These are phyloP conservation scores for Torulaspora maleeae DNA, from an alignment of 805 yeast species.

Conservation along the genomic window DNA sequence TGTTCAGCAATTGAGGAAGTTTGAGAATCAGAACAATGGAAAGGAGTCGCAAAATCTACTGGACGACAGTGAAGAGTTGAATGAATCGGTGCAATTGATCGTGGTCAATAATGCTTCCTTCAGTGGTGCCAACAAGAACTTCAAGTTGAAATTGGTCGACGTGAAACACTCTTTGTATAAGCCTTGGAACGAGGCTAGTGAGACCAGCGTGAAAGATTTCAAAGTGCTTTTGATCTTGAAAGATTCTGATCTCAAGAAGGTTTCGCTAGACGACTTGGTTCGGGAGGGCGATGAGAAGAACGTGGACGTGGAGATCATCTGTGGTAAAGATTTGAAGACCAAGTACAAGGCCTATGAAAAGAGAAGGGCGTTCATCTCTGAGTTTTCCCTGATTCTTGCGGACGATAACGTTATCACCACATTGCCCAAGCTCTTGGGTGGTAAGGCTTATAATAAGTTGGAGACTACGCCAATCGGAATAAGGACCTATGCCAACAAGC, in stretches of 20 bases:
- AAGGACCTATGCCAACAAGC: conserved; percentile 37
- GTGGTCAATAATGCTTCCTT: conserved; percentile 63
- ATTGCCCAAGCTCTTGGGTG: conserved; percentile 82
- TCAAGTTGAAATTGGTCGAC: conserved; percentile 50
- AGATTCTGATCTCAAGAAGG: conserved; percentile 38
- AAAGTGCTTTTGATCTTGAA: conserved; percentile 38
- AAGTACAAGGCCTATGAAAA: conserved; percentile 86
- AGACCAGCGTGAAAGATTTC: conserved; percentile 34
- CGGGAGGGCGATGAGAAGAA: conserved; percentile 48
- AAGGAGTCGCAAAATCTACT: conserved; percentile 43
- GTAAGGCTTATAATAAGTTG: conserved; percentile 66
- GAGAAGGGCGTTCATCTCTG: conserved; percentile 64
- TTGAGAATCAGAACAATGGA: conserved; percentile 38
- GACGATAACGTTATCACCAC: conserved; percentile 79
- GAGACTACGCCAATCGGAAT: conserved; percentile 67
- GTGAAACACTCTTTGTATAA: conserved; percentile 35
- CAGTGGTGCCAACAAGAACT: conserved; percentile 46
- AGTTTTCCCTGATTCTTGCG: conserved; percentile 72
- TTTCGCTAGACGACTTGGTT: conserved; percentile 50
- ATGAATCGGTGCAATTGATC: conserved; percentile 50
- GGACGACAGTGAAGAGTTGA: conserved; percentile 52
- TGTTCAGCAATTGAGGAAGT: conserved; percentile 61
- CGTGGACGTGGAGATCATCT: conserved; percentile 47
- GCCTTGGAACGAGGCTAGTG: conserved; percentile 31
- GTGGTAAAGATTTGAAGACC: conserved; percentile 72